Conservation (phyloP, 2,329 filamentous ascomycete species). For the Fusarium tricinctum region DNA sequence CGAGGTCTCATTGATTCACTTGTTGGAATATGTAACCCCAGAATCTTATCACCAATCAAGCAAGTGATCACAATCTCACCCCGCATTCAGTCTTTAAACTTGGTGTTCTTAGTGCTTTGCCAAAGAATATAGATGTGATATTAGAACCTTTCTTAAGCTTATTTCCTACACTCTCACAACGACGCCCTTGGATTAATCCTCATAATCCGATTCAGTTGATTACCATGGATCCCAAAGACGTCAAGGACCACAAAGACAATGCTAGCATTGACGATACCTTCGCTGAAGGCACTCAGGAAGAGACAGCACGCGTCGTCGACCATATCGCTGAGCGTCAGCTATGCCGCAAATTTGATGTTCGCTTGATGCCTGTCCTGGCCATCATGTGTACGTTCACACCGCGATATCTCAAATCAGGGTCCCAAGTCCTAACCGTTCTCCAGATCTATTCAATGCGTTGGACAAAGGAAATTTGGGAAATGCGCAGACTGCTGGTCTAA, state of each 20-base stretch:
- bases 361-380: conserved; percentile 12
- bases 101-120: not conserved
- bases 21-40: conserved; percentile 5
- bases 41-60: not conserved
- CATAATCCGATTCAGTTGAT: not conserved
- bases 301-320: conserved; percentile 5
- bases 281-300: conserved; percentile 3
- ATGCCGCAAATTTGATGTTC: conserved; percentile 21
- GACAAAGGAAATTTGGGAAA: conserved; percentile 31
- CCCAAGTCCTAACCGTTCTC: not conserved
- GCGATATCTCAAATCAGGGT: accelerated
- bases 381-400: conserved; percentile 17
- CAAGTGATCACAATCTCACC: conserved; percentile 1
- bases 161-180: not conserved
- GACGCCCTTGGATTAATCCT: not conserved
- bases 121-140: not conserved
- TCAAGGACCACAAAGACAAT: conserved; percentile 18
- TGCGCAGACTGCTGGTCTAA: conserved; percentile 16
- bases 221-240: not conserved
- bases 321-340: conserved; percentile 21
- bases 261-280: conserved; percentile 11
- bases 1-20: not conserved
- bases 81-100: not conserved
- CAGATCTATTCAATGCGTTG: conserved; percentile 15
- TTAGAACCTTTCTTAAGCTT: not conserved